These are phyloP conservation scores for Amyloporia xantha DNA, from an alignment of 768 basidiomycete genomes.

Conservation along the genomic window DNA sequence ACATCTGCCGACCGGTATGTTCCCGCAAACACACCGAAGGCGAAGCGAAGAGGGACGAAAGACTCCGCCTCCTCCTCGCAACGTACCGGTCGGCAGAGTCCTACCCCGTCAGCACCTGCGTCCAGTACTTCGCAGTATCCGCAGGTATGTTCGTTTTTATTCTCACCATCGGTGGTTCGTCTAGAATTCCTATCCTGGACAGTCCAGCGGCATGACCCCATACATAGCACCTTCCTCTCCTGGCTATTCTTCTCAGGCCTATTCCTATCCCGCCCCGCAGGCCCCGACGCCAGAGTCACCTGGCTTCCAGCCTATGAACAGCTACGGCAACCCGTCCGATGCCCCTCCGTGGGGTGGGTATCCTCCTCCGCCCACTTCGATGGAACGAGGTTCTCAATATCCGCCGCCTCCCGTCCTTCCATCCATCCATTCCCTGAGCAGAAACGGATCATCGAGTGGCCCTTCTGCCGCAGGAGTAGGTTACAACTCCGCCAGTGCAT, in stretches of 20 bases:
- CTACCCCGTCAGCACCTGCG: constrained; percentile 8
- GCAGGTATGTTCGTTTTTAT: constrained; percentile 14
- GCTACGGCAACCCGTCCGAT: constrained; percentile 36
- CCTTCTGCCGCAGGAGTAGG: constrained; percentile 16
- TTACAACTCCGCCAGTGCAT: constrained; percentile 14
- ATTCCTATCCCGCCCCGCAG: constrained; percentile 37
- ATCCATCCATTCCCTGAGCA: constrained; percentile 46
- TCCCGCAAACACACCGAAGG: constrained; percentile 34
- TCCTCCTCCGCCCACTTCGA: constrained; percentile 23
- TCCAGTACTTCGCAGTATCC: constrained; percentile 14
- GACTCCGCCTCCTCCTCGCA: constrained; percentile 13
- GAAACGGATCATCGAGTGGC: constrained; percentile 19
- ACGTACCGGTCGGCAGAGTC: constrained; percentile 14
- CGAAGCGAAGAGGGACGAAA: constrained; percentile 20
- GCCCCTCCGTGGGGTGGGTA: constrained; percentile 52
- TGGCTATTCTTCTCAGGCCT: constrained; percentile 36
- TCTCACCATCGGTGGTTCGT: neutral
- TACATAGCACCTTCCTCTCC: constrained; percentile 36
- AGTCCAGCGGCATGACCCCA: constrained; percentile 28
- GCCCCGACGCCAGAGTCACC: constrained; percentile 35
- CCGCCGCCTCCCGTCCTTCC: constrained; percentile 39
- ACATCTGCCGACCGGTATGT: constrained; percentile 71
- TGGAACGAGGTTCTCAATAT: constrained; percentile 38
- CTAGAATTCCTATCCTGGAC: constrained; percentile 6
- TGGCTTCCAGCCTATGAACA: constrained; percentile 34